Base-by-base conservation (phyloP, 2,329 filamentous ascomycete genomes). In the Periglandula ipomoeae region DNA sequence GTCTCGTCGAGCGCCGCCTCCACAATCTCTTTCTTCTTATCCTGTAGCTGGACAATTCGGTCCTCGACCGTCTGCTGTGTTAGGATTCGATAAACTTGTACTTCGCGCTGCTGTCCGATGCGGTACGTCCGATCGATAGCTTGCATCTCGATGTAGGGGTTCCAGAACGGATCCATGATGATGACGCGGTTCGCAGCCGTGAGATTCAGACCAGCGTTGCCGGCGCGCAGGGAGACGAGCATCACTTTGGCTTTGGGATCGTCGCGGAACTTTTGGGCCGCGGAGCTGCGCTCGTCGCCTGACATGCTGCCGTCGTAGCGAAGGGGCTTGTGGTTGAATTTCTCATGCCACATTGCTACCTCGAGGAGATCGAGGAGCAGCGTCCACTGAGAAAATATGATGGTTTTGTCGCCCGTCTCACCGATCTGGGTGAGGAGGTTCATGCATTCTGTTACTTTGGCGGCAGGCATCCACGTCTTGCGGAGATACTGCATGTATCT, bases 151-250 rank as follows among this genome's bases (percentile, higher is more conserved):
- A 94, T 85, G 61, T 85, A 95, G 0, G 89, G 90, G 54, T 95
- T 96, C 88, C 89, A 95, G 69, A 94, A 95, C 0, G 89, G 89
- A 61, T 95, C 89, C 61, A 95, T 81, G 54, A 95, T 86, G 64
- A 96, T 88, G 56, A 95, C 87, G 54, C 89, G 84, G 1, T 83
- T 88, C 0, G 89, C 90, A 17, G 82, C 80, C 35, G 85, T 87
- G 20, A 96, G 75, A 60, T 96, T 96, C 41, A 96, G 76, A 1
- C 90, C 90, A 0, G 89, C 82, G 50, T 85, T 87, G 64, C 87
- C 91, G 3, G 93, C 89, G 11, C 81, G 79, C 39, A 95, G 71
- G 57, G 85, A 90, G 1, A 89, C 89, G 1, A 95, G 82, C 71
- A 96, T 78, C 55, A 95, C 79, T 1, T 79, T 84, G 55, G 79